Evolutionary conservation across 1,284 basidiomycete species (phyloP).

Genomic region (Tylopilus orsonianus): DNA sequence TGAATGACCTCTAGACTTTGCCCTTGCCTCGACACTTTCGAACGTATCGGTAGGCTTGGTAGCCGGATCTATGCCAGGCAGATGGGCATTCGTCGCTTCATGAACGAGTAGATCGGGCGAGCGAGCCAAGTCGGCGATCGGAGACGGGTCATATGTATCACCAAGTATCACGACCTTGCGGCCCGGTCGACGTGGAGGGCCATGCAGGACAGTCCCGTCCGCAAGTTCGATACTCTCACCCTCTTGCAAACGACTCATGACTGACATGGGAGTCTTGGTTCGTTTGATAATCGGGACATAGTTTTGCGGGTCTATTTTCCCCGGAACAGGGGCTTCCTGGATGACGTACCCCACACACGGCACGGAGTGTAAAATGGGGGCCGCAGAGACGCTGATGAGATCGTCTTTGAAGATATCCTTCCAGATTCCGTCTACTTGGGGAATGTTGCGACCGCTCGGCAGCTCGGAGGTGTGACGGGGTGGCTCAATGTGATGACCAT

Average conservation of each 20-base stretch:
- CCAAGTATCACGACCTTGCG: conserved; percentile 79
- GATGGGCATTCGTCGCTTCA: conserved; percentile 89
- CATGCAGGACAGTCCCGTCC: conserved; percentile 76
- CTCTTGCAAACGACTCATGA: conserved; percentile 69
- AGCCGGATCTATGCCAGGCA: conserved; percentile 63
- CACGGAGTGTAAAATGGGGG: conserved; percentile 80
- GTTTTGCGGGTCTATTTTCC: conserved; percentile 67
- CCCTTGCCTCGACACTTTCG: conserved; percentile 62
- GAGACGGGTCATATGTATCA: conserved; percentile 78
- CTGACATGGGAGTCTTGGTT: conserved; percentile 69
- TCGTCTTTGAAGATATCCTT: conserved; percentile 58
- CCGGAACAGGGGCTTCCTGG: conserved; percentile 71
- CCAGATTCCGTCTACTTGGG: conserved; percentile 70
- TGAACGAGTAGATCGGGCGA: conserved; percentile 74
- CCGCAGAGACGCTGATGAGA: conserved; percentile 75
- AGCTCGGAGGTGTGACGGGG: conserved; percentile 58
- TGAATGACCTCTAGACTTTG: conserved; percentile 85
- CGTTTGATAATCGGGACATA: conserved; percentile 68
- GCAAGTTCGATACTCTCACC: conserved; percentile 70
- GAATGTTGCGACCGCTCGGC: conserved; percentile 65
- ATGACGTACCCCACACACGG: conserved; percentile 85
- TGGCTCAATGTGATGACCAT: conserved; percentile 49
- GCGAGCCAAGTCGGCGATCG: conserved; percentile 55
- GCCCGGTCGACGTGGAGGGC: conserved; percentile 67
- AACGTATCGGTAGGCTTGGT: conserved; percentile 60